A percentile compares a stretch with the other conserved stretches of the same genome.
These are phyloP conservation scores for Grifola frondosa DNA, from an alignment of 1,284 basidiomycete species.

Conservation along the genomic window DNA sequence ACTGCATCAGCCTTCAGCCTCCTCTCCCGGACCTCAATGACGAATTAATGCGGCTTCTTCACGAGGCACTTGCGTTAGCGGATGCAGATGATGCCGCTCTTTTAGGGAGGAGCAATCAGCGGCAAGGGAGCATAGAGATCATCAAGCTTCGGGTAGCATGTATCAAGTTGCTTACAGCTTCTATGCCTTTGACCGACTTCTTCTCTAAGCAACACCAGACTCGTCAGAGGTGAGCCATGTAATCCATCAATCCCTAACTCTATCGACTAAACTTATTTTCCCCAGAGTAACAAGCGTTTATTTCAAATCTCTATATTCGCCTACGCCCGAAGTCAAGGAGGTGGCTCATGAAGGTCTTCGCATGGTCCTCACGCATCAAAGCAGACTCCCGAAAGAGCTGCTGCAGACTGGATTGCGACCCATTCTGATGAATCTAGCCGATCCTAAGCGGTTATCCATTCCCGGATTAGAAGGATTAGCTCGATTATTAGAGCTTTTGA, in stretches of 20 bases:
- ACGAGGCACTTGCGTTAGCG: conserved; percentile 93
- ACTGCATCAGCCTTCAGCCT: conserved; percentile 82
- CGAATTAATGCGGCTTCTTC: conserved; percentile 88
- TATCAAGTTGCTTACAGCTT: conserved; percentile 89
- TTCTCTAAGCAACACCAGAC: conserved; percentile 81
- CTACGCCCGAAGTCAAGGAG: conserved; percentile 91
- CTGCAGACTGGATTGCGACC: conserved; percentile 94
- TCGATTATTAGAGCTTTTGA: conserved; percentile 91
- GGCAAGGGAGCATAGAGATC: conserved; percentile 83
- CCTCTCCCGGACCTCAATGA: conserved; percentile 90
- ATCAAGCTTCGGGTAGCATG: conserved; percentile 94
- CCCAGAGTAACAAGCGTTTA: conserved; percentile 90
- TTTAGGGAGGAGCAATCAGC: conserved; percentile 70
- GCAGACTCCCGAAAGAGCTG: conserved; percentile 92
- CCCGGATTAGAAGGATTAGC: conserved; percentile 94
- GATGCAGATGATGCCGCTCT: conserved; percentile 92
- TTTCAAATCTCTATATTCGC: conserved; percentile 98
- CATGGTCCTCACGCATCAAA: conserved; percentile 88
- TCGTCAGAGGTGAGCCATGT: conserved; percentile 68
- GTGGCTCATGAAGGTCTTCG: conserved; percentile 94
- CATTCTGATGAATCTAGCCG: conserved; percentile 97
- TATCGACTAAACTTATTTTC: conserved; percentile 1
- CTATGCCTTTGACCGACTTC: conserved; percentile 94
- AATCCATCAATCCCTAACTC: not conserved
- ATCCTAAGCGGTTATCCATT: conserved; percentile 93